Base-by-base conservation (phyloP, 2,329 filamentous ascomycete genomes). In the Lecanicillium sp. region DNA sequence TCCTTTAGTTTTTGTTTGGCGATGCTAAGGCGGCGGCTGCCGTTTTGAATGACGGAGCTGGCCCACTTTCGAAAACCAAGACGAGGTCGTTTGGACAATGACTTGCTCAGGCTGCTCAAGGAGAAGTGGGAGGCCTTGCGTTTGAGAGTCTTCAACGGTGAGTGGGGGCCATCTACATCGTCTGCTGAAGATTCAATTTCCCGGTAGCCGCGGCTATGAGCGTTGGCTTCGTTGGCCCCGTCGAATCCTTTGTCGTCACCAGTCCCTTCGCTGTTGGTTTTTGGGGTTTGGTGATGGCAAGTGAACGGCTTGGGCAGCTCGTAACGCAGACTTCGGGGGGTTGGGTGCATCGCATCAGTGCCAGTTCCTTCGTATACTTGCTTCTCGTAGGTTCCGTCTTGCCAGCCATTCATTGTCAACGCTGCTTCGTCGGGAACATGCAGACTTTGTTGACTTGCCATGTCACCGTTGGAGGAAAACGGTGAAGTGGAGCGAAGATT, bases 81-180 rank as follows among this genome's bases (percentile, higher is more conserved):
- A 1, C 48, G 48, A 2, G 48, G 48, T 4, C 53, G 47, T 35
- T 56, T 53, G 6, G 48, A 42, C 12, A 57, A 41, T 13, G 54
- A 45, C 16, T 41, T 48, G 5, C 49, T 45, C 8, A 58, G 29
- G 40, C 51, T 57, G 15, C 47, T 47, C 16, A 60, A 42, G 9
- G 55, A 58, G 38, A 58, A 55, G 4, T 48, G 39, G 1, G 58
- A 60, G 3, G 56, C 49, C 16, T 53, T 55, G 22, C 58, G 56
- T 37, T 61, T 60, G 6, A 42, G 43, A n/a, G 30, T 42, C n/a
- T 43, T 47, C 5, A 39, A 40, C 19, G 37, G 37, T n/a, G 39
- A 29, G 12, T 39, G 40, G 6, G 40, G 5, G 15, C 47, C 42
- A 4, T 18, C 12, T 19, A 36, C 35, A 9, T 31, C 14, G 4